phyloP scores from a whole-genome alignment of 208 protist species.

The Leishmania tropica region DNA sequence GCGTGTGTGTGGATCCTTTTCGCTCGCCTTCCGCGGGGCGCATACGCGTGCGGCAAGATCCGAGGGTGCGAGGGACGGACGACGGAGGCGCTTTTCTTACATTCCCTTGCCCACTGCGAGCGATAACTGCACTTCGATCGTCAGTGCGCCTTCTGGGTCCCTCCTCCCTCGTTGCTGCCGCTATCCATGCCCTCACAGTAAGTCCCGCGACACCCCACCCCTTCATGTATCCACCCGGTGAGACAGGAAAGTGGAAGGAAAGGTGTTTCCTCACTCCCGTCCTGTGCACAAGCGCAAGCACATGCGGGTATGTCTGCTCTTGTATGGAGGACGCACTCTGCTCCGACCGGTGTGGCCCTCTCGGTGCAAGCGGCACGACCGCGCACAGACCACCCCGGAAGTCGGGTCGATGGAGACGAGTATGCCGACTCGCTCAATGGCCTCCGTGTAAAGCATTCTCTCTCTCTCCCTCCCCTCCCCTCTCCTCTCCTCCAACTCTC shows the following conservation, averaged over 20 bases:
- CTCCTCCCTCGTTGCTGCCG: no score
- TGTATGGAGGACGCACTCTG: background rate
- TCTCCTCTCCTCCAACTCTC: background rate
- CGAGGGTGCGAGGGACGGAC: no score
- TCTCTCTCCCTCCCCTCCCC: background rate
- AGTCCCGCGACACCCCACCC: no score
- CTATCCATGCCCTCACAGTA: no score
- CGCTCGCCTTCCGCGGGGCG: no score
- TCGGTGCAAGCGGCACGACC: background rate
- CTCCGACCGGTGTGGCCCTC: background rate
- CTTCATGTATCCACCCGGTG: background rate
- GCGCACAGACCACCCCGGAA: background rate
- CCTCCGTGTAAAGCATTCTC: background rate
- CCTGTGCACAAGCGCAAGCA: background rate
- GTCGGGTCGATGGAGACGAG: background rate
- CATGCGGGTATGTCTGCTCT: background rate
- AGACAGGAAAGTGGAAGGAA: background rate
- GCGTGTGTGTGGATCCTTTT: background rate
- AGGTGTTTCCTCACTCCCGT: background rate
- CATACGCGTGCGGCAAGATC: no score
- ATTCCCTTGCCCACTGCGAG: no score
- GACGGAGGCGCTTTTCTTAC: no score
- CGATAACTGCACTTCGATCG: no score
- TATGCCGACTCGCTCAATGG: background rate
- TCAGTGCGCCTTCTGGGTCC: no score